Conservation (phyloP, 2,329 filamentous ascomycete species). For the Rugonectria rugulosa region DNA sequence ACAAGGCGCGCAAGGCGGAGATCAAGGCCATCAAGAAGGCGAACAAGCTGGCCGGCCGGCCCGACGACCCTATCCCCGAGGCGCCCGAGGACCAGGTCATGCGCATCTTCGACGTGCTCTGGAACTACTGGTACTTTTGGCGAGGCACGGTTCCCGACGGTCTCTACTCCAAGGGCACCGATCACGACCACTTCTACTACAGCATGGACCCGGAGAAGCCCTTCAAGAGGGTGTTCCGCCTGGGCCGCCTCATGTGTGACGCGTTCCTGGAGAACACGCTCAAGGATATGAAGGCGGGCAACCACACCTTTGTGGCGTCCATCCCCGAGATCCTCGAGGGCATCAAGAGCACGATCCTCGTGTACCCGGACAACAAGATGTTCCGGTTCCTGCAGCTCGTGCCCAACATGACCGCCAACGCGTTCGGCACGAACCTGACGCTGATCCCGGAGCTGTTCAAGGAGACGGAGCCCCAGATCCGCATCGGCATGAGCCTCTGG, state of each 20-base stretch:
- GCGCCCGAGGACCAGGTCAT: background rate
- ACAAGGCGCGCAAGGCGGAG: background rate
- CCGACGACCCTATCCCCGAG: background rate
- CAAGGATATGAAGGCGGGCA: background rate
- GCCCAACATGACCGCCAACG: background rate
- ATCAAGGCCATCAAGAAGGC: background rate
- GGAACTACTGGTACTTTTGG: background rate
- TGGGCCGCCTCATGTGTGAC: background rate
- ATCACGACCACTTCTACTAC: background rate
- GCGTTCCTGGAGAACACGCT: background rate
- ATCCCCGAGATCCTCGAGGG: constrained; percentile 1
- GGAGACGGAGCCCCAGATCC: background rate
- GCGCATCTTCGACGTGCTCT: background rate
- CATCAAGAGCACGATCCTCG: background rate
- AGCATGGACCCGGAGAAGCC: background rate
- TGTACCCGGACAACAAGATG: background rate
- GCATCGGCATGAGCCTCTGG: constrained; percentile 1
- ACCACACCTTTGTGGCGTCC: background rate
- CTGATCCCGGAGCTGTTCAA: background rate
- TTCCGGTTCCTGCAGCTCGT: background rate
- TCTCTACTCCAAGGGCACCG: background rate
- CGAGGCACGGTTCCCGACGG: background rate
- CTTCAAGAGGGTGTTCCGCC: background rate
- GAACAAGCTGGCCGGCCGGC: background rate
- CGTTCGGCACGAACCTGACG: background rate